Base-by-base conservation (phyloP, 129 eudicot species). In the Smallanthus sonchifolius region DNA sequence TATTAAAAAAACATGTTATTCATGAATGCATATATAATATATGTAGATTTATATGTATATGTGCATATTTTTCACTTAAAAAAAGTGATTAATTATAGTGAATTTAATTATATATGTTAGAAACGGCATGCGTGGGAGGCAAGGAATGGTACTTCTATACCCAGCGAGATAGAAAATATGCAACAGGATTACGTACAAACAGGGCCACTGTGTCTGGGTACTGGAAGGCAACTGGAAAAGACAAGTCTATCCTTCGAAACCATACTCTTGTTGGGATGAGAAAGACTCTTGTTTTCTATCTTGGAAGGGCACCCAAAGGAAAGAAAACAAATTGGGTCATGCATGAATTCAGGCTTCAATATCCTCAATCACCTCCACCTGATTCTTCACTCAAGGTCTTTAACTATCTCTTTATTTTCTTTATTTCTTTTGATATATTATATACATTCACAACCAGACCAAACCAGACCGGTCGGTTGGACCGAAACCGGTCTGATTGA, bases 211-310 rank as follows among this genome's bases (percentile, higher is more conserved):
- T 73, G 1, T 79, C 96, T 1, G 98, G 98, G 6, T 93, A 90
- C 62, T 93, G 98, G 98, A 93, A 93, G 75, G 98, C 98, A 64
- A 93, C 98, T 1, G 98, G 98, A 56, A 93, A 93, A 79, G 98
- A 93, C 77, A 83, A 92, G 71, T 71, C 89, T 14, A 75, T 90
- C 16, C 30, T 65, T 71, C 79, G 82, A 1, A 86, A 69, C 54
- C 83, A 86, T 5, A 63, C 48, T 17, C 83, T 87, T 1, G 88
- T 90, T 13, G 98, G 98, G 35, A 93, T 93, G 98, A 84, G 98
- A 67, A 93, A 93, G 79, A 93, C 98, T 4, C 76, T 93, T 42
- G 98, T 93, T 36, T 93, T 93, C 80, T 90, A 93, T 69, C 80
- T 83, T 76, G 96, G 96, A n/a, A 87, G 98, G 84, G 98, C 98